Base-by-base conservation (phyloP, 2,329 filamentous ascomycete species). In the Colletotrichum acutatum region DNA sequence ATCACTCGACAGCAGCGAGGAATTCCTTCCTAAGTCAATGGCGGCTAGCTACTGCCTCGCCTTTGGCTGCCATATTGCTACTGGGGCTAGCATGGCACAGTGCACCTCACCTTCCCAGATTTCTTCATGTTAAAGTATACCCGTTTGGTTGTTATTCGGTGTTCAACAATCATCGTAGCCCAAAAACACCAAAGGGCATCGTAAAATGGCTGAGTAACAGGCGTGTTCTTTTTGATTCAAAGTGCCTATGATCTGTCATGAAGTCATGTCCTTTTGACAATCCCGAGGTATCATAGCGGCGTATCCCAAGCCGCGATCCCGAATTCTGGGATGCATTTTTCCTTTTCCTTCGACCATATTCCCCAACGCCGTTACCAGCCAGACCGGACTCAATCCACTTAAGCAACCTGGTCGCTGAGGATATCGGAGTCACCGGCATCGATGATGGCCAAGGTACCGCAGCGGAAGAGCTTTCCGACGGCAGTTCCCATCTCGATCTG, bases 341-440 rank as follows among this genome's bases (percentile, higher is more conserved):
- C 34, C 60, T 52, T 66, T 72, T 68, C 46, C 59, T 57, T 75
- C 66, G 64, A 74, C 66, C 71, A 57, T 62, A 62, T 79, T 81
- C 82, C 84, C 80, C 75, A 87, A 87, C 85, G 85, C 86, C 84
- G 78, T 81, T 75, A 76, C 74, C 74, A 71, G 64, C 57, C 56
- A 67, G 32, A 42, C n/a, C 63, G 46, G 49, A 42, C 30, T 56
- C 49, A 32, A 60, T 74, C 71, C 64, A 76, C 75, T 86, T 92
- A 93, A 81, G 89, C 87, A 83, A 88, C 85, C 84, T 92, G 91
- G 86, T 94, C 92, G 87, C 89, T 92, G 81, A 99, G 91, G 86
- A 99, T 99, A 87, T 99, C 97, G 79, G 95, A 98, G 92, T 98
- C 94, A 92, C 96, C 97, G 84, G 95, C 95, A 87, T 99, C 97